These are phyloP conservation scores for Niveomyces coronatus DNA, from an alignment of 2,329 filamentous ascomycete species.

Conservation along the genomic window DNA sequence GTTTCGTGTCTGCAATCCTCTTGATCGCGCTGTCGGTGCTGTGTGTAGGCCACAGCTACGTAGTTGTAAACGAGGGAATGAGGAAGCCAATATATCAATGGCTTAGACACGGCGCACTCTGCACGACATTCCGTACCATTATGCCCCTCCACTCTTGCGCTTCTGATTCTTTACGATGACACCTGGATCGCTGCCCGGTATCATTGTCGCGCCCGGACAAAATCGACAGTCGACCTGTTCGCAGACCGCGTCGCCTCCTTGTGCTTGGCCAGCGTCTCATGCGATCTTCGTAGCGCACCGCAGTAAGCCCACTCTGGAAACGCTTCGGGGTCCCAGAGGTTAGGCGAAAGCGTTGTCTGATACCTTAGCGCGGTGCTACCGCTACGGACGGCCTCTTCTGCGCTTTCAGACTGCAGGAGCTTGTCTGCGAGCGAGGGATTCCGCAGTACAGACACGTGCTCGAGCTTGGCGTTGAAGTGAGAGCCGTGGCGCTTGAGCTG, in stretches of 20 bases:
- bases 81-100: too few relatives aligned
- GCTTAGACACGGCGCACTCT: too few relatives aligned
- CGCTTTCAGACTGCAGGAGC: constrained; percentile 51
- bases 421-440: constrained; percentile 67
- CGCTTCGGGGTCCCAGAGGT: constrained; percentile 46
- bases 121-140: too few relatives aligned
- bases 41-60: too few relatives aligned
- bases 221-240: constrained; percentile 38
- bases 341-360: constrained; percentile 45
- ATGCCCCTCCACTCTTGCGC: too few relatives aligned
- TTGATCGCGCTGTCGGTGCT: too few relatives aligned
- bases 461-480: constrained; percentile 70
- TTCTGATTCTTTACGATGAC: too few relatives aligned
- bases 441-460: constrained; percentile 53
- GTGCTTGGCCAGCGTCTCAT: constrained; percentile 35
- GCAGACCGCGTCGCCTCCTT: constrained; percentile 31
- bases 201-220: constrained; percentile 26
- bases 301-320: constrained; percentile 47
- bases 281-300: constrained; percentile 37
- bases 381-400: background rate
- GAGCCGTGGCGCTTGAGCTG: constrained; percentile 64
- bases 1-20: too few relatives aligned
- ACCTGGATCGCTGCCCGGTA: background rate
- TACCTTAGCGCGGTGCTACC: constrained; percentile 47
- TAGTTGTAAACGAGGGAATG: too few relatives aligned